Evolutionary conservation across 2,329 filamentous ascomycete species (phyloP), one percentile per base, ranked within the genome.

Genomic region (Hypoxylon sp.): DNA sequence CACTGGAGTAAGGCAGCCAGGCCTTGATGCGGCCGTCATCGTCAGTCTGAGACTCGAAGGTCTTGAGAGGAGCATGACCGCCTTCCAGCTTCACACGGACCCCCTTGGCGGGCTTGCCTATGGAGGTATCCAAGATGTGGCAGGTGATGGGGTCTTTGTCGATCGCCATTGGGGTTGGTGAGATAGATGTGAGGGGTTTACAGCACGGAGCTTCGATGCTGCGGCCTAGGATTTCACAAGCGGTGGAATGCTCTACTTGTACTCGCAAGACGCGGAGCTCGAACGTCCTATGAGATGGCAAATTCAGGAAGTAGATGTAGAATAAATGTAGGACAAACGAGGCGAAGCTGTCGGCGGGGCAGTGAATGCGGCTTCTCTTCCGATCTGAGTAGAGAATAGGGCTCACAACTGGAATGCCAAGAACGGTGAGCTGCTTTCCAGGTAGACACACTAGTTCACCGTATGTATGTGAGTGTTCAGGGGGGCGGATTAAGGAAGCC

Each of bases 41-140:
- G 80, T 95, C 91, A 50, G 92, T 95, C 49, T 80, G 83, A n/a
- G 85, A 88, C 72, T 85, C 85, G 78, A 91, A 93, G 52, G 82
- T 78, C 73, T 81, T 80, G 72, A 80, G 80, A 11, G 75, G 71
- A 48, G 77, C 74, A 61, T 77, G 74, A 40, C 76, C 65, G 70
- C 76, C 72, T 50, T 88, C 81, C 20, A 93, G 86, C 57, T 85
- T 87, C 61, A 94, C 91, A 69, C 84, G 83, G 72, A 96, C 86
- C 67, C 83, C 82, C 60, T 83, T 79, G 14, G 87, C 92, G 20
- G 92, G 92, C 61, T 84, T 85, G 74, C 92, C 92, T 65, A 85
- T 81, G n/a, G 88, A 86, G 9, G 92, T 95, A 83, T 96, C 91
- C 77, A 96, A 91, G 78, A 94, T 87, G 83, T 96, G 92, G 83